Percentiles rank a stretch among this genome's conserved stretches.
phyloP scores from a whole-genome alignment of 2,329 filamentous ascomycete species.

The Stagonosporopsis tanaceti region DNA sequence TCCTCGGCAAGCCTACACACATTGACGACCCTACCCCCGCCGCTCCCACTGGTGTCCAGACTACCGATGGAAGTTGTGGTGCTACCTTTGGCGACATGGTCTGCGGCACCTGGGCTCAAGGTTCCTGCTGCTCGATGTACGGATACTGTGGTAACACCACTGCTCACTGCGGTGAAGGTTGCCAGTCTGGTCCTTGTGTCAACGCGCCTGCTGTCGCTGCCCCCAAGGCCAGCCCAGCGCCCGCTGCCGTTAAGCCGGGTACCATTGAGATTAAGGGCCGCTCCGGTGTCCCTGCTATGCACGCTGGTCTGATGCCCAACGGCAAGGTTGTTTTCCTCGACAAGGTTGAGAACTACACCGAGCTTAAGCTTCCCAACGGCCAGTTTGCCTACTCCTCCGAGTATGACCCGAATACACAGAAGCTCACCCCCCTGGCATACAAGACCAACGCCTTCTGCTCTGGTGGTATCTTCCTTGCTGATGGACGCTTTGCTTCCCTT shows the following conservation, averaged over 20 bases:
- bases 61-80: slow-evolving; percentile 64
- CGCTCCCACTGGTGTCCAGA: slow-evolving; percentile 42
- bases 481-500: slow-evolving; percentile 63
- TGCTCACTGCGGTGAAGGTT: slow-evolving; percentile 64
- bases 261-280: slow-evolving; percentile 60
- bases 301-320: slow-evolving; percentile 66
- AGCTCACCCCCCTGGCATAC: slow-evolving; percentile 57
- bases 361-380: slow-evolving; percentile 62
- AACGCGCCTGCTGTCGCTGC: slow-evolving; percentile 52
- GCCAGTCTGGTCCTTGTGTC: slow-evolving; percentile 61
- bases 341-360: slow-evolving; percentile 70
- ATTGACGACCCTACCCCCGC: slow-evolving; percentile 22
- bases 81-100: slow-evolving; percentile 57
- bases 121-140: slow-evolving; percentile 65
- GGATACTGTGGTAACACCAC: slow-evolving; percentile 62
- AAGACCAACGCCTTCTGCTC: slow-evolving; percentile 69
- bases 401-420: slow-evolving; percentile 63
- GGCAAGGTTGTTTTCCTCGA: slow-evolving; percentile 68
- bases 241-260: slow-evolving; percentile 55
- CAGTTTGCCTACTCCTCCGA: slow-evolving; percentile 68
- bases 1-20: slow-evolving; percentile 44
- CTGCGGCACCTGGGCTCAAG: slow-evolving; percentile 62
- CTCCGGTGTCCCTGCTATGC: slow-evolving; percentile 70
- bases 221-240: slow-evolving; percentile 56
- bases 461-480: slow-evolving; percentile 65